phyloP scores from a whole-genome alignment of 1,284 basidiomycete species.

The Omphalotus olearius region DNA sequence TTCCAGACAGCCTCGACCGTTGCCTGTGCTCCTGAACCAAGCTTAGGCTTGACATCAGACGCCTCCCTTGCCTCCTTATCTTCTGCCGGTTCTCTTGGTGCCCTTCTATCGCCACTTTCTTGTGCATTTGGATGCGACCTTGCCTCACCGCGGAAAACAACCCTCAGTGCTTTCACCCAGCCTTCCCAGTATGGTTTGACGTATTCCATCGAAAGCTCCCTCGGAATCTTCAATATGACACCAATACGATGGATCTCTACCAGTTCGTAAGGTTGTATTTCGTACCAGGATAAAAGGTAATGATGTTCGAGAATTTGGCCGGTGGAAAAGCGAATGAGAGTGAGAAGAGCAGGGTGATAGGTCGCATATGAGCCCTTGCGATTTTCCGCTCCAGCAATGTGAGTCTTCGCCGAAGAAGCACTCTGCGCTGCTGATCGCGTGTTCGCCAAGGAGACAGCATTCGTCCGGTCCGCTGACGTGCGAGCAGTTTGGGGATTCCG shows the following conservation, averaged over 20 bases:
- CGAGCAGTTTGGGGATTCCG: background rate
- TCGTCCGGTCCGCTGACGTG: constrained; percentile 8
- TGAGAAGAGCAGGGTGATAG: constrained; percentile 28
- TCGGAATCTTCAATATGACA: constrained; percentile 38
- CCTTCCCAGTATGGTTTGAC: constrained; percentile 67
- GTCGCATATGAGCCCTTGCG: constrained; percentile 9
- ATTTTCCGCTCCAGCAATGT: background rate
- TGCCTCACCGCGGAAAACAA: constrained; percentile 27
- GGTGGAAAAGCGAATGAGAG: constrained; percentile 59
- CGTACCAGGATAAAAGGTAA: constrained; percentile 24
- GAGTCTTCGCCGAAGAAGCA: background rate
- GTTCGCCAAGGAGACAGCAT: background rate
- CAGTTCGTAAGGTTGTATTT: constrained; percentile 54
- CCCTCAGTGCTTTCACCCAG: constrained; percentile 49
- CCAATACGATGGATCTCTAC: constrained; percentile 55
- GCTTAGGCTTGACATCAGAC: too few relatives aligned
- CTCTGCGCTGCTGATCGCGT: background rate
- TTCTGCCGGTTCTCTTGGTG: constrained; percentile 9
- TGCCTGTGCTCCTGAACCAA: too few relatives aligned
- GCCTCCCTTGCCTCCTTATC: background rate
- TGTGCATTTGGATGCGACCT: background rate
- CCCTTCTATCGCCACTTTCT: constrained; percentile 7
- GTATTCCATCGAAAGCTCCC: constrained; percentile 42
- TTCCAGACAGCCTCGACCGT: too few relatives aligned
- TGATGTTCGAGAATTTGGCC: constrained; percentile 67